phyloP scores from a whole-genome alignment of 176 grass and related monocot species.

The Oryza glumipatula region DNA sequence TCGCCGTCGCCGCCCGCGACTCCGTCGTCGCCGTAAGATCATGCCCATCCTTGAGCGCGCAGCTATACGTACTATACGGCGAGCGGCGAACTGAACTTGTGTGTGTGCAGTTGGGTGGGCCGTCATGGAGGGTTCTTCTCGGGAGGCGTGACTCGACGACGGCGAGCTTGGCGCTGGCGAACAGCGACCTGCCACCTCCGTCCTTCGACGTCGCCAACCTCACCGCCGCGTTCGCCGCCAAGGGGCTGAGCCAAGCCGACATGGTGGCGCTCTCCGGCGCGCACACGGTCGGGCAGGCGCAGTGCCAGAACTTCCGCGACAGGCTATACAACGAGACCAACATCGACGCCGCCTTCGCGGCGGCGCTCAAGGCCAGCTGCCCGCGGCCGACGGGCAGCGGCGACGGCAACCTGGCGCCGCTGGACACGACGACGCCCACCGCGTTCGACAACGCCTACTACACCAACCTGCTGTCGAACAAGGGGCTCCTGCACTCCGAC shows the following conservation, averaged over 20 bases:
- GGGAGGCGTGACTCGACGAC: conserved; percentile 56
- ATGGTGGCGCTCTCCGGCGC: conserved; percentile 65
- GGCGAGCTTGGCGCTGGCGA: conserved; percentile 32
- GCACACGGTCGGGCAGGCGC: conserved; percentile 60
- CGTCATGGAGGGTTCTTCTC: conserved; percentile 43
- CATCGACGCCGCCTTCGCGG: conserved; percentile 51
- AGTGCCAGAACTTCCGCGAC: conserved; percentile 47
- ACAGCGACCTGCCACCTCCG: conserved; percentile 38
- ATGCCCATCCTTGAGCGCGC: too few species aligned
- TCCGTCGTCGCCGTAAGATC: conserved; percentile 66
- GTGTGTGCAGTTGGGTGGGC: conserved; percentile 32
- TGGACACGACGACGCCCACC: conserved; percentile 44
- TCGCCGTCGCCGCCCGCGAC: conserved; percentile 77
- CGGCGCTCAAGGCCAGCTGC: conserved; percentile 47
- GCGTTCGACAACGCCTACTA: conserved; percentile 57
- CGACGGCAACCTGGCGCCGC: conserved; percentile 46
- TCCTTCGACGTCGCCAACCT: conserved; percentile 30
- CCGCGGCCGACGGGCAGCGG: conserved; percentile 20
- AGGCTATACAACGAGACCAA: conserved; percentile 69
- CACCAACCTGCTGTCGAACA: conserved; percentile 43
- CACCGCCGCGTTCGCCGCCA: conserved; percentile 31
- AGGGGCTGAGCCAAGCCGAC: conserved; percentile 42
- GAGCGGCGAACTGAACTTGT: not conserved
- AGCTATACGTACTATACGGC: too few species aligned
- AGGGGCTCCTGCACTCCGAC: conserved; percentile 57